Evolutionary conservation across 148 eudicot species (phyloP).

Genomic region (Camellia granthamiana): DNA sequence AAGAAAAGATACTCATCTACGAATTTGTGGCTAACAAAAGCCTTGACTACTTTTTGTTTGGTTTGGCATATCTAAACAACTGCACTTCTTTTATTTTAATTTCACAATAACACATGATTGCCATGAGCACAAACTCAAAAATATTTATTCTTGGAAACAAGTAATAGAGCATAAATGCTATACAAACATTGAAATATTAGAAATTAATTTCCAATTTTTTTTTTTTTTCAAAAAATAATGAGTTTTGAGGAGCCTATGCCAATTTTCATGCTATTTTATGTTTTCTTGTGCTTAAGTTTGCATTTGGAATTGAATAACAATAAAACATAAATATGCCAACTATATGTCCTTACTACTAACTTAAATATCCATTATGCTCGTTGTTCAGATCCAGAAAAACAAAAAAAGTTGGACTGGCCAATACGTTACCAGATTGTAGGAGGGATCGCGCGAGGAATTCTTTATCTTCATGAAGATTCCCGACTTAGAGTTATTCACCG

Average conservation of each 20-base stretch:
- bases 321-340: neutral
- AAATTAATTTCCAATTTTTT: too few species aligned
- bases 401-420: slow-evolving; percentile 27
- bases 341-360: neutral
- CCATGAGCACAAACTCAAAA: too few species aligned
- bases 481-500: slow-evolving; percentile 34
- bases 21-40: slow-evolving; percentile 44
- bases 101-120: neutral
- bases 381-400: slow-evolving; percentile 22
- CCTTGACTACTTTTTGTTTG: slow-evolving; percentile 29
- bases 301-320: neutral
- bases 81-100: neutral
- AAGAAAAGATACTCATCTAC: slow-evolving; percentile 41
- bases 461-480: slow-evolving; percentile 39
- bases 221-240: too few species aligned
- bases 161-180: too few species aligned
- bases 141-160: too few species aligned
- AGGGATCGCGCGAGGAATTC: slow-evolving; percentile 29
- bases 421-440: slow-evolving; percentile 25
- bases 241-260: too few species aligned
- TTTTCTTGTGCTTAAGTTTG: neutral
- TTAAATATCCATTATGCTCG: neutral
- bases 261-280: too few species aligned
- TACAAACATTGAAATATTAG: too few species aligned
- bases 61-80: slow-evolving; percentile 6